Evolutionary conservation across 73 alveolate genomes (phyloP), one percentile per base, ranked within the genome.

Genomic region (Paramecium biaurelia): DNA sequence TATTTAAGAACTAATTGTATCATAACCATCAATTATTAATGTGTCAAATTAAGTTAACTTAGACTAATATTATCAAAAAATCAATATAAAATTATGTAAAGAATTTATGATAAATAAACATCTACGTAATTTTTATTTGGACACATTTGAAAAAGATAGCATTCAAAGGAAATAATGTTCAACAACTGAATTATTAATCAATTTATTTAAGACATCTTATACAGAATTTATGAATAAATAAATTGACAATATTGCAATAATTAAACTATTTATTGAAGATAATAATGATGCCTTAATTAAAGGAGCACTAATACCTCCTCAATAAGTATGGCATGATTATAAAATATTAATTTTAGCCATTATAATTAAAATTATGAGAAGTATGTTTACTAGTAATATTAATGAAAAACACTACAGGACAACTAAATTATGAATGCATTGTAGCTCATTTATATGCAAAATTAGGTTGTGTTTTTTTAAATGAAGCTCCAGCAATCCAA

Each of bases 271-370:
- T 14, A 63, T 63, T 5, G 84, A 63, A 63, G 84, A 63, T 6
- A 63, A 63, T 63, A 63, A 26, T 30, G 84, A 63, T 63, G 84
- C 84, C 28, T 63, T 63, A 11, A 63, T 63, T 0, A 63, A 49
- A 21, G 84, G 84, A 24, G 26, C 84, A 21, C 24, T 63, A 10
- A 30, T 63, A 26, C 84, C 84, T 63, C 84, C 84, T 7, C 45
- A 63, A 63, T 63, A 63, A 26, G 41, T 26, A 2, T 63, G 84
- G 84, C 84, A 63, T 63, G 84, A 63, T 63, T 63, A 63, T 32
- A 63, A 63, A 14, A 63, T 63, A 23, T 26, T 63, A n/a, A 32
- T 63, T 63, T 63, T 63, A 30, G 84, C 84, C 9, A 26, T 63
- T 2, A 63, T 63, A 1, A 63, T 63, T 26, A 63, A 63, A 63